These are phyloP conservation scores for Camelina sativa DNA, from an alignment of 345 rosid genomes.

Conservation along the genomic window DNA sequence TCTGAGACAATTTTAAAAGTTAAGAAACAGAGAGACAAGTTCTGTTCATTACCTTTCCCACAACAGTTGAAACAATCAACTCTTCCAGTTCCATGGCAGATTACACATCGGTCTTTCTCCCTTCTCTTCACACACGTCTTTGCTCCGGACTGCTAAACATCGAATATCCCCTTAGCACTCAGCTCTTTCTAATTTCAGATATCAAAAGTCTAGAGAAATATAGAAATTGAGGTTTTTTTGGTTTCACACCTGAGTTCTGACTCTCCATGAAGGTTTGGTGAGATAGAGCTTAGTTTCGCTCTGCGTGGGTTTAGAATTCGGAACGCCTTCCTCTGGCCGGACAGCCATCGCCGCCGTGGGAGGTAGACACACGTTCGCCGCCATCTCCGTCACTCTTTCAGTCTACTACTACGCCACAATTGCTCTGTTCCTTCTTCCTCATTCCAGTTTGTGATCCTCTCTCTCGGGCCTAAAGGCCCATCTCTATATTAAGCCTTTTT, in stretches of 20 bases:
- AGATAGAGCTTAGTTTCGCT: slow-evolving; percentile 45
- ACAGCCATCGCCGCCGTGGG: slow-evolving; percentile 21
- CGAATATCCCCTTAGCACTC: background rate
- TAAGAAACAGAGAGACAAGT: slow-evolving; percentile 4
- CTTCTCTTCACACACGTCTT: slow-evolving; percentile 48
- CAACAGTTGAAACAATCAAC: slow-evolving; percentile 63
- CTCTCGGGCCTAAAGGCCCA: slow-evolving; percentile 30
- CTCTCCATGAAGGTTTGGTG: slow-evolving; percentile 70
- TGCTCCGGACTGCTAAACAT: slow-evolving; percentile 56
- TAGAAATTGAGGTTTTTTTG: background rate
- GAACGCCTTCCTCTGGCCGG: slow-evolving; percentile 31
- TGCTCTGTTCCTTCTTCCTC: background rate
- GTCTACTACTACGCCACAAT: background rate
- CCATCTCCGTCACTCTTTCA: slow-evolving; percentile 34
- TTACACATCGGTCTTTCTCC: slow-evolving; percentile 66
- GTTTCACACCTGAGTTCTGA: slow-evolving; percentile 68
- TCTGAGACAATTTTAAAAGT: background rate
- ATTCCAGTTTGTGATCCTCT: slow-evolving; percentile 9
- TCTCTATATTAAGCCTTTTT: background rate
- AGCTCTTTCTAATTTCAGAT: background rate
- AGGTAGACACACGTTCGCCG: slow-evolving; percentile 37
- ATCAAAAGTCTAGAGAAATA: background rate
- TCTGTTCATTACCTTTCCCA: slow-evolving; percentile 57
- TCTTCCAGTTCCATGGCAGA: slow-evolving; percentile 72
- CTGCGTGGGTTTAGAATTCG: slow-evolving; percentile 22